A percentile compares a stretch with the other conserved stretches of the same genome.
Evolutionary conservation across 805 yeast genomes (phyloP).

Genomic region (Nakazawaea wyomingensis): DNA sequence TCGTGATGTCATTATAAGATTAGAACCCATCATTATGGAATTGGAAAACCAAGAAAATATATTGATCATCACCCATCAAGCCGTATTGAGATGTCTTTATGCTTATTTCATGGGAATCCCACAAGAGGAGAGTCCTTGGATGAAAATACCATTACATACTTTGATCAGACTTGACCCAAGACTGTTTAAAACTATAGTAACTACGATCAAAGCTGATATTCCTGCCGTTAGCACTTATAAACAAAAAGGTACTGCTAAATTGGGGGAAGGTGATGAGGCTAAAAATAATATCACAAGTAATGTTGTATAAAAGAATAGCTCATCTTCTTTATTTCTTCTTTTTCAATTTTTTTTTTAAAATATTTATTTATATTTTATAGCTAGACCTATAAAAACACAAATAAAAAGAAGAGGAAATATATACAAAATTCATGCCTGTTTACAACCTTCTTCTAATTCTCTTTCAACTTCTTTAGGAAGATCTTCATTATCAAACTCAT

Average conservation of each 20-base stretch:
- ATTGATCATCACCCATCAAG: conserved; percentile 94
- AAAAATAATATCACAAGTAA: conserved; percentile 42
- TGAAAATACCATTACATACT: conserved; percentile 96
- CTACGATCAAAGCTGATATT: conserved; percentile 88
- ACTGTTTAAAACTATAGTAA: conserved; percentile 84
- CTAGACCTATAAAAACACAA: no score
- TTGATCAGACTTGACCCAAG: conserved; percentile 92
- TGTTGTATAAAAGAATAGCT: no score
- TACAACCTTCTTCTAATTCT: conserved; percentile 54
- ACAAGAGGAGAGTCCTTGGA: conserved; percentile 97
- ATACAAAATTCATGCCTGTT: conserved; percentile 32
- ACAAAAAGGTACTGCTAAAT: conserved; percentile 80
- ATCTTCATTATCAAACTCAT: conserved; percentile 35
- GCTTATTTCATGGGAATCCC: conserved; percentile 99
- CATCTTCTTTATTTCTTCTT: no score
- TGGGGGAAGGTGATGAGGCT: conserved; percentile 43
- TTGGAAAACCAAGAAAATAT: conserved; percentile 95
- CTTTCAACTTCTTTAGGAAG: conserved; percentile 48
- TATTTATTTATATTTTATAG: no score
- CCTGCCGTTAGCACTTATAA: conserved; percentile 98
- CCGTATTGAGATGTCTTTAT: conserved; percentile 91
- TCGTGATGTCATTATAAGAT: conserved; percentile 87
- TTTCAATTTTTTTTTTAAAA: no score
- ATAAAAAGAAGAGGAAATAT: no score
- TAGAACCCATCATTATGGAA: conserved; percentile 98